These are phyloP conservation scores for Lentinula sp. DNA, from an alignment of 768 basidiomycete species.

Conservation along the genomic window DNA sequence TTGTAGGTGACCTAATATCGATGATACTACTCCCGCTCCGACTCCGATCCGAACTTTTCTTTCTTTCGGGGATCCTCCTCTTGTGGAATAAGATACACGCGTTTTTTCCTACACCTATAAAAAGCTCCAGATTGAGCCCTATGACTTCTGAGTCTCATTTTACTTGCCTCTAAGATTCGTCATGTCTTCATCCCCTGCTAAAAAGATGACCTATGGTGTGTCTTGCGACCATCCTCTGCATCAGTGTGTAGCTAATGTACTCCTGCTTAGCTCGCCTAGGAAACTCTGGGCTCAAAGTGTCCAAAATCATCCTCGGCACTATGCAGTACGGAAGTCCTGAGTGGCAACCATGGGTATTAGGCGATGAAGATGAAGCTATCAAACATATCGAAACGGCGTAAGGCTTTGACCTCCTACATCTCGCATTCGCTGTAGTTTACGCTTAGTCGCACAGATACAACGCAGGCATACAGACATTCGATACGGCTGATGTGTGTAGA, in stretches of 20 bases:
- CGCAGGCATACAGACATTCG: constrained; percentile 24
- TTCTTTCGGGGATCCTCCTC: not conserved
- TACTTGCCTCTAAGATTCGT: not conserved
- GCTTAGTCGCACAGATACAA: constrained; percentile 11
- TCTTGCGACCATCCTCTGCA: not conserved
- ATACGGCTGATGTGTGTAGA: constrained; percentile 17
- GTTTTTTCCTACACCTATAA: not conserved
- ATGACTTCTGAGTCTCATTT: not conserved
- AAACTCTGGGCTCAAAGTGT: constrained; percentile 44
- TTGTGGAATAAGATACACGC: not conserved
- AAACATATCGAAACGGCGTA: constrained; percentile 27
- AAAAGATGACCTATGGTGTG: not conserved
- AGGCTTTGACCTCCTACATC: not conserved
- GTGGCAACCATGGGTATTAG: constrained; percentile 34
- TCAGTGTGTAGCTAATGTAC: not conserved
- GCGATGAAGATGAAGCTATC: constrained; percentile 27
- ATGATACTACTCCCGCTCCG: not conserved
- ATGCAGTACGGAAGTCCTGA: constrained; percentile 18
- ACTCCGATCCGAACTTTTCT: not conserved
- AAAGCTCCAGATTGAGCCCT: not conserved
- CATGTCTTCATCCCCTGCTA: not conserved
- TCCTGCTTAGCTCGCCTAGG: constrained; percentile 31
- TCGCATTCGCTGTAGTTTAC: not conserved
- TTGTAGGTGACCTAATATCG: no score
- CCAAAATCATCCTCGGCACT: constrained; percentile 25